Base-by-base conservation (phyloP, 768 basidiomycete genomes). In the Podaxis sp. region DNA sequence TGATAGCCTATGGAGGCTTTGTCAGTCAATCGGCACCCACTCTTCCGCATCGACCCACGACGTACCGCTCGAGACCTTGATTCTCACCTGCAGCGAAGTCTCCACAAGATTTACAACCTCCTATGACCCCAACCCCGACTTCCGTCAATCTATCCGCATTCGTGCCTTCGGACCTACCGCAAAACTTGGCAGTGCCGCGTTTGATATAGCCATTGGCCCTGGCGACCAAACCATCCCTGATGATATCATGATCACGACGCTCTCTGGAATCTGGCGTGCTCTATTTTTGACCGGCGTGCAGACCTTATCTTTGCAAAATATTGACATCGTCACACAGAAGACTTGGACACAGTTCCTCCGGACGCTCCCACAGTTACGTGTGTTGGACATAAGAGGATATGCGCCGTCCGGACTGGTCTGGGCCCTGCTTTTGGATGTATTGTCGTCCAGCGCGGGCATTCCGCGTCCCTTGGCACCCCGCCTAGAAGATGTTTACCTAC, bases 391-490 rank as follows among this genome's bases (percentile, higher is more conserved):
- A 26, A 68, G 68, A 22, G 79, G 79, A 0, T 63, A 73, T 51
- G 70, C 75, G n/a, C 78, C 79, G 5, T 79, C 73, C 7, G 79
- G 79, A 7, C 64, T 80, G 15, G 68, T 72, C 4, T 80, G 78
- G 79, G 73, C 77, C 38, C 69, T 80, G 19, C 69, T 80, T 0
- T 63, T 79, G 53, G 76, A 79, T 62, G 77, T 76, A 17, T 64
- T 73, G 33, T 61, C 52, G 12, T 42, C 52, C 11, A 15, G 40
- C 9, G 15, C 40, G 22, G 22, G 39, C 13, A 22, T 38, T 38
- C 52, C 59, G n/a, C 59, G 59, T 30, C 44, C 78, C 33, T 68
- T 79, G 15, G 68, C 77, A 17, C 76, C 77, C 15, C 66, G 61
- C 51, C 68, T 80, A 38, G 69, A 71, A 19, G 77, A 79, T 54